Base-by-base conservation (phyloP, 768 basidiomycete species). In the Phaffia australis region DNA sequence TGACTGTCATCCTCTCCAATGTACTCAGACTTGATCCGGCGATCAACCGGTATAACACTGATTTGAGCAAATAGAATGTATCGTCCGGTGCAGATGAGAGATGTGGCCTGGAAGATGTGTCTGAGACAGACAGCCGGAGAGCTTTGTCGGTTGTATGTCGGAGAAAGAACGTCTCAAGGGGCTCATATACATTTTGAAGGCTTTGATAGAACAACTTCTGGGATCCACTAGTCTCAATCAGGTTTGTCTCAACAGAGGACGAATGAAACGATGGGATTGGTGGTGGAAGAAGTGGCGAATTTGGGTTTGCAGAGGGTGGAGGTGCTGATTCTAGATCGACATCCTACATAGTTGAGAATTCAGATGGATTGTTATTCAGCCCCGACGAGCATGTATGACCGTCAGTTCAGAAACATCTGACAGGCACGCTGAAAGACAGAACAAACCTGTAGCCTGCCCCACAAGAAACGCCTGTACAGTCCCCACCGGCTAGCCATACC, bases 401-500 rank as follows among this genome's bases (percentile, higher is more conserved):
- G 35, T 42, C 35, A 42, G 35, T 11, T 42, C 35, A 42, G 35
- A 11, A 11, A 11, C n/a, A 27, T 64, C 56, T 21, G 54, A 9
- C 21, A 11, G 11, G 11, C 11, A 42, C 35, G 35, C 35, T 42
- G 35, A n/a, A 54, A 25, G 46, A 54, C 58, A 46, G 25, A 14
- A 66, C 79, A 69, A 71, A 86, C 92, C 75, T 80, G 80, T 11
- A 92, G 75, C 42, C 86, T 81, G 60, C 88, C 87, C 42, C 83
- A 79, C 21, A 97, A 79, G 75, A 97, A 99, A 65, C 88, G 86
- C 62, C 85, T 82, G 77, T 97, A 93, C 69, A 98, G 75, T 70
- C 83, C 84, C 94, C 94, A 99, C 63, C 94, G 80, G 27, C 92
- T 85, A 46, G 87, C 85, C 84, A 99, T 91, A 3, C 86, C 87